phyloP scores from a whole-genome alignment of 768 basidiomycete genomes.

The Tubosaeta sp. region DNA sequence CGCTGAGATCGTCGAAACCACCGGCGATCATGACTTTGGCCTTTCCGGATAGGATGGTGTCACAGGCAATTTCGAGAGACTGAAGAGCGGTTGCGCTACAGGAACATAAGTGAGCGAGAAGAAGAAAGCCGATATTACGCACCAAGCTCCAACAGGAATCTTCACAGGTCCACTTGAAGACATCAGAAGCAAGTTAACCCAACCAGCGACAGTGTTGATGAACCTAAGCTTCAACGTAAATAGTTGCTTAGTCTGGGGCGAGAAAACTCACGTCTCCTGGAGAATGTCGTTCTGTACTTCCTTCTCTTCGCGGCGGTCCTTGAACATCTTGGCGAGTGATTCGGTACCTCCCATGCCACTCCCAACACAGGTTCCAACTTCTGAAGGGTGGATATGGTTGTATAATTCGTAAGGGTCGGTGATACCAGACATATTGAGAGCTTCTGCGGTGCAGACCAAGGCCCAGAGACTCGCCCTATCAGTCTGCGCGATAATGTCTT shows the following conservation, averaged over 20 bases:
- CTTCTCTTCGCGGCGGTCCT: conserved; percentile 95
- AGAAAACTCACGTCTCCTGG: conserved; percentile 83
- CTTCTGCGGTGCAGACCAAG: conserved; percentile 89
- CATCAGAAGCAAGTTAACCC: conserved; percentile 92
- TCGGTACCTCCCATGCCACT: conserved; percentile 97
- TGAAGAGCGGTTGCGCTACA: conserved; percentile 91
- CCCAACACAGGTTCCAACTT: conserved; percentile 90
- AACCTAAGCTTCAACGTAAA: conserved; percentile 50
- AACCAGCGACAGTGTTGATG: conserved; percentile 98
- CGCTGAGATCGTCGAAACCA: conserved; percentile 96
- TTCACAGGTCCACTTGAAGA: conserved; percentile 98
- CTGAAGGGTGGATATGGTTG: conserved; percentile 93
- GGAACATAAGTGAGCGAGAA: conserved; percentile 3
- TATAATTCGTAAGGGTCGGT: conserved; percentile 98
- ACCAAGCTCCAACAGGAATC: conserved; percentile 99
- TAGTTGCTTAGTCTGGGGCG: background rate
- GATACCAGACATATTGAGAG: conserved; percentile 93
- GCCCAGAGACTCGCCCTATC: conserved; percentile 95
- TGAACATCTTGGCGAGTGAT: conserved; percentile 95
- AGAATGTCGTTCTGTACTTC: conserved; percentile 98
- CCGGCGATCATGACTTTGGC: conserved; percentile 99
- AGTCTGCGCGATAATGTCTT: conserved; percentile 91
- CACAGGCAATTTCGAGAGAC: conserved; percentile 97
- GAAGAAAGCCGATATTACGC: conserved; percentile 22
- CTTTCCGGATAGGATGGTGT: conserved; percentile 90